A percentile compares a stretch with the other conserved stretches of the same genome.
These are phyloP conservation scores for Ustilago shanxiensis DNA, from an alignment of 1,284 basidiomycete genomes.

Conservation along the genomic window DNA sequence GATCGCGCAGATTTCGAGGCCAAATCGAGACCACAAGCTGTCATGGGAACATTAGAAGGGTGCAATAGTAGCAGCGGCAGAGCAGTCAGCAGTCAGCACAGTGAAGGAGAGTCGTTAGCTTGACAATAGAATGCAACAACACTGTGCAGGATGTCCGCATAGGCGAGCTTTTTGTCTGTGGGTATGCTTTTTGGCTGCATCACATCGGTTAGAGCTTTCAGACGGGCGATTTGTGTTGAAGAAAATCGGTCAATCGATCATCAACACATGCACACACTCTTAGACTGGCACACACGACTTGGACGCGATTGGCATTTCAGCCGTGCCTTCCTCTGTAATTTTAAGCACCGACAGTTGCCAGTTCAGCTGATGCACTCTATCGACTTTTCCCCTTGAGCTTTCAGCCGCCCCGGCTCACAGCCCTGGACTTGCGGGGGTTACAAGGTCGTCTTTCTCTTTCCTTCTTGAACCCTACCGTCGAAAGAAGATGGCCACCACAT, in stretches of 20 bases:
- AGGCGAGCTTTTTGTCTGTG: constrained; percentile 5
- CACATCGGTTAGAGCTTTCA: constrained; percentile 9
- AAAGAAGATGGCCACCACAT: constrained; percentile 1
- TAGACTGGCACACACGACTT: neutral
- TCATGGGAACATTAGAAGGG: neutral
- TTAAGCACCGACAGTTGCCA: neutral
- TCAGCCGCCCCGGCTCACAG: constrained; percentile 11
- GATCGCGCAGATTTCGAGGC: neutral
- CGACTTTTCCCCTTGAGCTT: constrained; percentile 27
- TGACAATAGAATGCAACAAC: constrained; percentile 3
- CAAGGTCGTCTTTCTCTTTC: neutral
- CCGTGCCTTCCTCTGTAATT: neutral
- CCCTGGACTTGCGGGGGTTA: neutral
- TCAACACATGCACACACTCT: neutral
- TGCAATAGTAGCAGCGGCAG: neutral
- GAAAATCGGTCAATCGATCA: constrained; percentile 9
- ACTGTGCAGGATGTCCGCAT: neutral
- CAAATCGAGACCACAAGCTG: neutral
- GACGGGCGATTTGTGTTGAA: neutral
- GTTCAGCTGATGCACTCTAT: constrained; percentile 3
- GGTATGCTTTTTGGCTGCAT: neutral
- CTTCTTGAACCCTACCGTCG: no score
- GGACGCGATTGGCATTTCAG: no score
- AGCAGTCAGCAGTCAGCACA: neutral
- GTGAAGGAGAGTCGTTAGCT: neutral